phyloP scores from a whole-genome alignment of 257 asterid genomes.

The Henckelia pumila region DNA sequence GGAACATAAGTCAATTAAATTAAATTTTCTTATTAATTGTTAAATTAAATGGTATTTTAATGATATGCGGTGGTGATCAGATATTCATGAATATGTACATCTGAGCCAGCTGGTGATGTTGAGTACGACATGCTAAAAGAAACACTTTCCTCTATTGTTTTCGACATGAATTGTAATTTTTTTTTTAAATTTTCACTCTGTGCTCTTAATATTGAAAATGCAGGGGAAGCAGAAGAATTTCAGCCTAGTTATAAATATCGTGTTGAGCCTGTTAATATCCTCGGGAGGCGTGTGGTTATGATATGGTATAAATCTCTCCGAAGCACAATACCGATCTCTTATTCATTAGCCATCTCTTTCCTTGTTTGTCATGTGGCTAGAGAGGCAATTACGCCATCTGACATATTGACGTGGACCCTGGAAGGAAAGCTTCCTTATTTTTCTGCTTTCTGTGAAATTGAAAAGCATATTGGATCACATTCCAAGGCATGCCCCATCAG shows the following conservation, averaged over 20 bases:
- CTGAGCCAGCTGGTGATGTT: background rate
- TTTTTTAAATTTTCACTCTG: constrained; percentile 1
- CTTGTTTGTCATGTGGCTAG: constrained; percentile 74
- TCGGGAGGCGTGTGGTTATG: constrained; percentile 54
- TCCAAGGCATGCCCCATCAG: constrained; percentile 58
- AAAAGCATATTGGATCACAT: constrained; percentile 55
- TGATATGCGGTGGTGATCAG: constrained; percentile 6
- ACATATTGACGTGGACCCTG: constrained; percentile 63
- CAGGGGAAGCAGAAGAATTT: constrained; percentile 48
- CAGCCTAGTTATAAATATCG: constrained; percentile 28
- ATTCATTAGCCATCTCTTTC: constrained; percentile 62
- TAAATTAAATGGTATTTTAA: background rate
- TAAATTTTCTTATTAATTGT: background rate
- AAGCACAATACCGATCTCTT: constrained; percentile 48
- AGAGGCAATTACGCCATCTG: constrained; percentile 68
- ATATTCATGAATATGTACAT: background rate
- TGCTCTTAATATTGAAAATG: constrained; percentile 16
- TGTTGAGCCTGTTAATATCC: constrained; percentile 56
- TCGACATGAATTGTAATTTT: constrained; percentile 6
- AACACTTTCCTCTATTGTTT: background rate
- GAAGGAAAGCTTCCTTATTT: constrained; percentile 89
- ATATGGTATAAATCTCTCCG: constrained; percentile 61
- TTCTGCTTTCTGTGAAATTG: constrained; percentile 57
- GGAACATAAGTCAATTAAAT: background rate
- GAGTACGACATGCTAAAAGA: constrained; percentile 2